A percentile compares a stretch with the other conserved stretches of the same genome.
Conservation (phyloP, 345 rosid species). For the Sonneratia alba region DNA sequence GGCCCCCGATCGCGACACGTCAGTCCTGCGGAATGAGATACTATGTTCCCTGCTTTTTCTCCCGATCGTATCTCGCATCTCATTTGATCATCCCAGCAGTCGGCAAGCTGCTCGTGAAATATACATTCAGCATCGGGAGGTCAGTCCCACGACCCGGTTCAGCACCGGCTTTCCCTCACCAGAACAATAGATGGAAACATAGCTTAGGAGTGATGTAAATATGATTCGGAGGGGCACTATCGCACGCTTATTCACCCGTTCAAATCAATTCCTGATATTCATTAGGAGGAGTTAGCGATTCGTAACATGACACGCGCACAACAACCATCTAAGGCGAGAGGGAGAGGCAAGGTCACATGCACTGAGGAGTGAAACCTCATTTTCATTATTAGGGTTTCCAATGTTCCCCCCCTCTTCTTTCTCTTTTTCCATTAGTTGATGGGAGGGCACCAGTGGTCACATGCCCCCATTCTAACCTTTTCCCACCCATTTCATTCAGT, state of each 20-base stretch:
- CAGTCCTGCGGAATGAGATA: background rate
- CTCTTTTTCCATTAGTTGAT: background rate
- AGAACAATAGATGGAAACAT: no score
- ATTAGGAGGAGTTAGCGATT: background rate
- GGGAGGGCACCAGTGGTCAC: background rate
- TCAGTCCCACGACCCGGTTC: no score
- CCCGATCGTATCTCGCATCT: no score
- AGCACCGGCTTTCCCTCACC: no score
- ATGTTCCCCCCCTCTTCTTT: no score
- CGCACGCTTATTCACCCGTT: no score
- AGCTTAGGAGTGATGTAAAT: no score
- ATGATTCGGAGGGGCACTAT: no score
- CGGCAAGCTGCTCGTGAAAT: background rate
- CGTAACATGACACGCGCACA: background rate
- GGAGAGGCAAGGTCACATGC: background rate
- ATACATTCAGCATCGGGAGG: no score
- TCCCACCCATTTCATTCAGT: background rate
- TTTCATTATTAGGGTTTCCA: background rate
- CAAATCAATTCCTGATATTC: background rate
- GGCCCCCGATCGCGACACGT: background rate
- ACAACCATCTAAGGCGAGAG: background rate
- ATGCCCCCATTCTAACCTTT: background rate
- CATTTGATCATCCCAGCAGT: background rate
- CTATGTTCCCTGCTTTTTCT: no score
- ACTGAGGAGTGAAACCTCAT: background rate